phyloP scores from a whole-genome alignment of 176 grass and related monocot species.

The Ampelocalamus luodianensis region DNA sequence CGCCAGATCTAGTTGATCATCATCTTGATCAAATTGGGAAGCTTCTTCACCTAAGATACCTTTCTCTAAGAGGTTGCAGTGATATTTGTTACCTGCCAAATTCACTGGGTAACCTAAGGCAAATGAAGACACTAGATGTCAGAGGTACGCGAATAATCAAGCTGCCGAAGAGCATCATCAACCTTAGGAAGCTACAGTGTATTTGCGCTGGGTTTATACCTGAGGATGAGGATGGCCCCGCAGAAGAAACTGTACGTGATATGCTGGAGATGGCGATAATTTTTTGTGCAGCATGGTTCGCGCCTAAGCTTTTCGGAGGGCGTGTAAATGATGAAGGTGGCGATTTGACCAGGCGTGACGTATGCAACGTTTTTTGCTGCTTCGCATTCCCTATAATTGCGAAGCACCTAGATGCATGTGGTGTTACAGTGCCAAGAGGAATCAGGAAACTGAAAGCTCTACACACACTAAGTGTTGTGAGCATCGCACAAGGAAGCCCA shows the following conservation, averaged over 20 bases:
- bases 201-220: neutral
- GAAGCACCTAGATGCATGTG: neutral
- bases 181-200: neutral
- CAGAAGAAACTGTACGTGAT: no score
- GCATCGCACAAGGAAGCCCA: neutral
- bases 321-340: no score
- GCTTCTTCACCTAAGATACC: conserved; percentile 36
- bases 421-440: neutral
- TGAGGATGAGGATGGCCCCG: no score
- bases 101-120: neutral
- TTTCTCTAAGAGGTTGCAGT: conserved; percentile 8
- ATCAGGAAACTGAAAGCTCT: neutral
- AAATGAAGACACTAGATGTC: neutral
- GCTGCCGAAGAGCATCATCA: neutral
- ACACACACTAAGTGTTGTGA: neutral
- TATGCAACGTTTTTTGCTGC: neutral
- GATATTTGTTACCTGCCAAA: neutral
- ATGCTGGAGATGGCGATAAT: no score
- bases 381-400: accelerated
- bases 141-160: accelerated
- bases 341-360: no score
- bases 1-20: neutral
- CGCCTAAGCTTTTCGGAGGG: no score
- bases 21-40: conserved; percentile 6
- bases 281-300: no score